Evolutionary conservation across 2,329 filamentous ascomycete genomes (phyloP), one percentile per base, ranked within the genome.

Genomic region (Botrytis porri): DNA sequence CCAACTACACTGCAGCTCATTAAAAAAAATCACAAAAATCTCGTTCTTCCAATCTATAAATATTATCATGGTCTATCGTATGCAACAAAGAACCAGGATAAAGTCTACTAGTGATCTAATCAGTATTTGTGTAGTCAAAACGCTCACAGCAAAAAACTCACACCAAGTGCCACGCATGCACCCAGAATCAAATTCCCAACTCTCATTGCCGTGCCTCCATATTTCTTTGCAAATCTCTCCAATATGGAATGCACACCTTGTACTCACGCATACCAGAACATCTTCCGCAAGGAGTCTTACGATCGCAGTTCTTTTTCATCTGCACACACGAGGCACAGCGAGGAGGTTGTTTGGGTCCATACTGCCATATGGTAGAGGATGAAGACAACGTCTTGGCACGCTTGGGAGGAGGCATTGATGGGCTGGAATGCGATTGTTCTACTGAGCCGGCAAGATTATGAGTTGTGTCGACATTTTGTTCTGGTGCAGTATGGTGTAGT

Each of bases 401-500:
- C 0, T 67, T 67, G 5, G n/a, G n/a, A 57, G 65, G 16, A 43
- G 65, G 18, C 9, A 22, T 16, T 41, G 39, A 14, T 54, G 16
- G 7, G 10, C 18, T 39, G 5, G 20, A 41, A 25, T n/a, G 0
- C 25, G 35, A 29, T 32, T 18, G 2, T n/a, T 10, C 37, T 69
- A 32, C 1, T 3, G 10, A 16, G 0, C 14, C 3, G 6, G 4
- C 22, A 0, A 12, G 12, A 16, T 32, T 32, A 3, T 5, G 2
- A 4, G 39, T 41, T 32, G 25, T 14, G 14, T 32, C 9, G 9
- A 7, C 14, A 18, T 14, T 51, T 7, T 8, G 32, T 0, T 25
- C 7, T n/a, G 43, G 16, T 51, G 2, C 18, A 25, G 10, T 16
- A 16, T 54, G 54, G 35, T 10, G 22, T n/a, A 32, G 32, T 10